phyloP scores from a whole-genome alignment of 768 basidiomycete genomes.

The Leucosporidium yakuticum region DNA sequence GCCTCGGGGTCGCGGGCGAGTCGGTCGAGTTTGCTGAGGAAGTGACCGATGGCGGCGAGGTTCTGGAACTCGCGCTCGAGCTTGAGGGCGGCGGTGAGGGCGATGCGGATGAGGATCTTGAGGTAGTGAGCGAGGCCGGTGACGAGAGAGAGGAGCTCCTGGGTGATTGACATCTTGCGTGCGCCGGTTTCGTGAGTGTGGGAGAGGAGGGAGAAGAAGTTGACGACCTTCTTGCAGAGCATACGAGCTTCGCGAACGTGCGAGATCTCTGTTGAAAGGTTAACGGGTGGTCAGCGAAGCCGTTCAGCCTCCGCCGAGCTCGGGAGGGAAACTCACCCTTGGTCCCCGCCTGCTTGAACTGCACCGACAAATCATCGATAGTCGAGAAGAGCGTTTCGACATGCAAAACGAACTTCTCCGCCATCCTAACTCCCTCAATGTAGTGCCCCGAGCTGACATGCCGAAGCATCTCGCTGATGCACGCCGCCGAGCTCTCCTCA shows the following conservation, averaged over 20 bases:
- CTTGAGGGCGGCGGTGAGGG: constrained; percentile 89
- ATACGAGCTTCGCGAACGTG: constrained; percentile 97
- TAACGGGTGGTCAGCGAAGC: not conserved
- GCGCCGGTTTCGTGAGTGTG: constrained; percentile 90
- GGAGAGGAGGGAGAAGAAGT: constrained; percentile 90
- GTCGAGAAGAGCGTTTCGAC: constrained; percentile 96
- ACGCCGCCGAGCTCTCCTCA: constrained; percentile 97
- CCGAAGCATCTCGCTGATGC: constrained; percentile 96
- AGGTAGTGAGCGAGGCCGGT: constrained; percentile 99
- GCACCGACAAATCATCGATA: constrained; percentile 89
- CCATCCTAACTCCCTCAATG: constrained; percentile 94
- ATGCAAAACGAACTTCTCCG: constrained; percentile 96
- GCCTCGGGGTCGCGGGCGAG: constrained; percentile 58
- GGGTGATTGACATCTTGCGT: constrained; percentile 89
- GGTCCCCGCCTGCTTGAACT: constrained; percentile 68
- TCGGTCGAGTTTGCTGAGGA: constrained; percentile 86
- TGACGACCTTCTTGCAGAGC: constrained; percentile 97
- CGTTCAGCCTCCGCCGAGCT: not conserved
- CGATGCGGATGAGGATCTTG: constrained; percentile 97
- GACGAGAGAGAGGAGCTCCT: constrained; percentile 91
- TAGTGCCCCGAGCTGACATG: constrained; percentile 96
- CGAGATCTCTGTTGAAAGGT: constrained; percentile 56
- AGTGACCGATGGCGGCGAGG: constrained; percentile 74
- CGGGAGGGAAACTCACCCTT: constrained; percentile 61
- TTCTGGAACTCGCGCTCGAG: constrained; percentile 84